Evolutionary conservation across 352 stramenopile genomes (phyloP), one percentile per base, ranked within the genome.

Genomic region (Phytophthora melonis): DNA sequence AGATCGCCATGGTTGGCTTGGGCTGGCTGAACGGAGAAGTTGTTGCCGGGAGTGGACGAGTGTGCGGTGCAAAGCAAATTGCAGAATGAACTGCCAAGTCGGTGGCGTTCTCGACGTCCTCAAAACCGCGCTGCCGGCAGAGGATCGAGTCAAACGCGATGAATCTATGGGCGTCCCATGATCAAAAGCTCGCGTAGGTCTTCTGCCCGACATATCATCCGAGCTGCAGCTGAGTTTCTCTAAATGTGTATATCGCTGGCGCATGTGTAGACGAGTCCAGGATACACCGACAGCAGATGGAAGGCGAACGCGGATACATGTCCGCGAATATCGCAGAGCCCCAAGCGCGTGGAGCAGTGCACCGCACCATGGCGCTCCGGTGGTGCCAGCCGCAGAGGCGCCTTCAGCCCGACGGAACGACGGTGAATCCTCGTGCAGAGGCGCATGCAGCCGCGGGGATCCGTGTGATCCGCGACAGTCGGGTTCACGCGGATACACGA

Each of bases 401-500:
- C 27, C 23, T 59, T 9, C 39, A 41, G 34, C 45, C 19, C 67
- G 32, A 69, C 45, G 34, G 25, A 64, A 41, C 60, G 67, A 74
- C 55, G 18, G 41, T 67, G 66, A 68, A 69, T 63, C 52, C 60
- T 56, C 49, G 3, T 41, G 18, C n/a, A 43, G 21, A 18, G 56
- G 47, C 36, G n/a, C 27, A n/a, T 56, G 57, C 55, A 71, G 57
- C 66, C 43, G 66, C 47, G 8, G 47, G 47, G 50, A 52, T 54
- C 27, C 43, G 36, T 19, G 55, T 45, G 41, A 69, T 63, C 41
- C 39, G 55, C 41, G 67, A 74, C 43, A 72, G 68, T 25, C 68
- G 64, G 52, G 68, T 64, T 59, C 70, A 65, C 64, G 71, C 55
- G 58, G 69, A 72, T 76, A 61, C 69, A 72, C 5, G 32, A 57